phyloP scores from a whole-genome alignment of 441 rosid species.

The Corymbia calophylla region DNA sequence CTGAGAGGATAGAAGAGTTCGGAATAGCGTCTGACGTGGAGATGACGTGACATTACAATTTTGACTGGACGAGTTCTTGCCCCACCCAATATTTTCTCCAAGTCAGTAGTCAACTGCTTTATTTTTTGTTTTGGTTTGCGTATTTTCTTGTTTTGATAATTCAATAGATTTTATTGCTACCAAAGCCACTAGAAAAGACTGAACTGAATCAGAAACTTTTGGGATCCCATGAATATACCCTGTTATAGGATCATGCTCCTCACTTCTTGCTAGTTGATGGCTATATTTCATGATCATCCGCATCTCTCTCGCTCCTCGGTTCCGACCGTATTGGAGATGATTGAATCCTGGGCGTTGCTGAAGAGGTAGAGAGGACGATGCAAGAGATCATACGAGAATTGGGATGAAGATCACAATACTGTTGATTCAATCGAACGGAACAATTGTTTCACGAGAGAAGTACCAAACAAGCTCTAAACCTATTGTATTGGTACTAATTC shows the following conservation, averaged over 20 bases:
- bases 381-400: background rate
- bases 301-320: background rate
- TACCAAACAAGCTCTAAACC: no score
- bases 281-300: accelerated
- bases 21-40: background rate
- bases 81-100: background rate
- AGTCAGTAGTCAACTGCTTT: background rate
- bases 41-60: background rate
- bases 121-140: background rate
- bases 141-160: background rate
- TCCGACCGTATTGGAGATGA: accelerated
- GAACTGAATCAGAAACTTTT: background rate
- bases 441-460: background rate
- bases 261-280: background rate
- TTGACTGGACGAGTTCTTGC: background rate
- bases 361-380: background rate
- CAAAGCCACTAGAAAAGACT: background rate
- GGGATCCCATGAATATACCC: background rate
- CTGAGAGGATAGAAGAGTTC: background rate
- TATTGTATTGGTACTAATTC: no score
- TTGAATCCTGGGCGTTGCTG: accelerated
- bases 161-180: background rate
- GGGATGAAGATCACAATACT: no score
- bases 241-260: accelerated
- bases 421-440: background rate